These are phyloP conservation scores for Phanerochaete carnosa DNA, from an alignment of 768 basidiomycete species.

Conservation along the genomic window DNA sequence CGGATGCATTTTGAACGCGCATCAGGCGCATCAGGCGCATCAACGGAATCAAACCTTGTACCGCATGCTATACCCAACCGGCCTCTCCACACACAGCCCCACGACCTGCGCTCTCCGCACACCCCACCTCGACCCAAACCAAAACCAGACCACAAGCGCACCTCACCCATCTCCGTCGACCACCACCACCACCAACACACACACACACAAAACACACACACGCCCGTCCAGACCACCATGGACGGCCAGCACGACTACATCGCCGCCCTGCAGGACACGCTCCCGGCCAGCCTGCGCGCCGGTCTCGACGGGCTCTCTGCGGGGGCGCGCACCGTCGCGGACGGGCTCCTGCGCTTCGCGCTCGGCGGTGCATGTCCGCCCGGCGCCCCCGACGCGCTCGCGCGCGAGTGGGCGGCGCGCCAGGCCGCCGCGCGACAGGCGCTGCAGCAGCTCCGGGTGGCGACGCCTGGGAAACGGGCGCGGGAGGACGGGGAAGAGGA, in stretches of 20 bases:
- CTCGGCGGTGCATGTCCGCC: conserved; percentile 8
- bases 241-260: neutral
- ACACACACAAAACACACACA: too few relatives aligned
- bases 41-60: too few relatives aligned
- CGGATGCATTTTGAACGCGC: too few relatives aligned
- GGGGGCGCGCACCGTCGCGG: neutral
- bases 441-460: neutral
- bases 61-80: too few relatives aligned
- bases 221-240: too few relatives aligned
- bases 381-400: neutral
- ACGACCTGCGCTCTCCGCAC: too few relatives aligned
- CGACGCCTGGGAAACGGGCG: conserved; percentile 1
- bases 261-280: neutral
- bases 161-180: too few relatives aligned
- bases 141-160: too few relatives aligned
- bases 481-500: neutral
- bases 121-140: too few relatives aligned
- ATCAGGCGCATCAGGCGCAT: too few relatives aligned
- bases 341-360: conserved; percentile 5
- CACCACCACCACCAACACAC: too few relatives aligned
- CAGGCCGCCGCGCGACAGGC: neutral
- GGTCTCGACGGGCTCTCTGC: neutral
- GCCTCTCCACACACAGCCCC: too few relatives aligned
- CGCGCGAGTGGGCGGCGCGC: neutral
- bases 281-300: neutral